A percentile compares a stretch with the other conserved stretches of the same genome.
These are phyloP conservation scores for Exserohilum rostratum DNA, from an alignment of 2,329 filamentous ascomycete genomes.

Conservation along the genomic window DNA sequence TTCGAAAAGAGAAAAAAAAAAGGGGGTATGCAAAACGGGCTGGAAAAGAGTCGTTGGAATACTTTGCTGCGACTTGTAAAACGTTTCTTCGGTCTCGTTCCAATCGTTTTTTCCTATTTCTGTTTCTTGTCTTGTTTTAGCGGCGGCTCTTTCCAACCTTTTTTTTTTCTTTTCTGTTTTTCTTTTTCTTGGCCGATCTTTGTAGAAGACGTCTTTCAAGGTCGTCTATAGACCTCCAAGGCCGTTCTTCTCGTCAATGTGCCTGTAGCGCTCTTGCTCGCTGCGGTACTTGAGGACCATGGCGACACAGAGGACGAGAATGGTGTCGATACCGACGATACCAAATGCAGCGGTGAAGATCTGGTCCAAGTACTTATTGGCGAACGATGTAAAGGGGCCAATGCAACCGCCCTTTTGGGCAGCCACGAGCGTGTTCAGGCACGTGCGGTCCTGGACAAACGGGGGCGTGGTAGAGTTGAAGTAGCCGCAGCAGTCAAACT, in stretches of 20 bases:
- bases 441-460: conserved; percentile 72
- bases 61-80: no score
- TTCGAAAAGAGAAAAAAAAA: no score
- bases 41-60: no score
- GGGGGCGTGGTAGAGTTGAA: conserved; percentile 72
- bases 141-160: neutral
- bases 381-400: conserved; percentile 68
- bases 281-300: conserved; percentile 82
- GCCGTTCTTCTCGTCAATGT: conserved; percentile 78
- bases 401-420: conserved; percentile 74
- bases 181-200: neutral
- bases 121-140: neutral
- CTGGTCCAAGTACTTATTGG: conserved; percentile 73
- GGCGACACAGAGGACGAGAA: conserved; percentile 72
- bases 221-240: conserved; percentile 32
- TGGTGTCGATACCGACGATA: conserved; percentile 71
- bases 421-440: conserved; percentile 72
- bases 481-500: conserved; percentile 85
- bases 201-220: neutral
- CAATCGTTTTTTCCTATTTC: no score
- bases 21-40: no score
- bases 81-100: no score
- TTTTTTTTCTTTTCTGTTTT: neutral
- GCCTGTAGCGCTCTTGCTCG: conserved; percentile 77
- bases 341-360: conserved; percentile 83